These are phyloP conservation scores for Acanthamoeba castellanii DNA, from an alignment of 208 protist species.

Conservation along the genomic window DNA sequence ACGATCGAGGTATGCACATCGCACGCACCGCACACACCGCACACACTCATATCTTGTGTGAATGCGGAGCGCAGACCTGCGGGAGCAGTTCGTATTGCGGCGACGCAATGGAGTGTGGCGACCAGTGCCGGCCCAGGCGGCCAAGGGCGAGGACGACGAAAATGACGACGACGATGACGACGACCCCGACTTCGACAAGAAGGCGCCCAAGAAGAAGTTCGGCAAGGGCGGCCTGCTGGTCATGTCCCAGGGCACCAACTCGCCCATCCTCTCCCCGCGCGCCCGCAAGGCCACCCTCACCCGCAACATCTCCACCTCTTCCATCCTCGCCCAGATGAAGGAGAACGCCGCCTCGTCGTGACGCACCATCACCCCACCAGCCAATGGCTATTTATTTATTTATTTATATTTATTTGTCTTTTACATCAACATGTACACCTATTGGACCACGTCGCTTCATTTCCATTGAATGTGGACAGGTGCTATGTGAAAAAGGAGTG, in stretches of 20 bases:
- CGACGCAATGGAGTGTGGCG: slow-evolving; percentile 5
- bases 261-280: neutral
- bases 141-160: neutral
- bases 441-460: too few species aligned
- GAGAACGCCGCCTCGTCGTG: slow-evolving; percentile 13
- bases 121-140: slow-evolving; percentile 1
- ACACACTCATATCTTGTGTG: neutral
- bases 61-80: neutral
- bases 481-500: too few species aligned
- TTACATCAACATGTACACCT: too few species aligned
- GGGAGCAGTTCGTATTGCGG: neutral
- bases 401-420: too few species aligned
- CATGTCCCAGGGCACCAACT: slow-evolving; percentile 1
- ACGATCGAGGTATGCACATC: neutral
- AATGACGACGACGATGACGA: neutral
- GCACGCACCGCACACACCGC: neutral
- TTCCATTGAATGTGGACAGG: too few species aligned
- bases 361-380: neutral
- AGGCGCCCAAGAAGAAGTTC: neutral
- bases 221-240: slow-evolving; percentile 19
- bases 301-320: slow-evolving; percentile 26
- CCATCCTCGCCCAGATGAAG: slow-evolving; percentile 49
- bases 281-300: slow-evolving; percentile 2
- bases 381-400: too few species aligned
- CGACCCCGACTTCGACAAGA: neutral